A percentile compares a stretch with the other conserved stretches of the same genome.
Evolutionary conservation across 305 asterid species (phyloP).

Genomic region (Fraxinus sp.): DNA sequence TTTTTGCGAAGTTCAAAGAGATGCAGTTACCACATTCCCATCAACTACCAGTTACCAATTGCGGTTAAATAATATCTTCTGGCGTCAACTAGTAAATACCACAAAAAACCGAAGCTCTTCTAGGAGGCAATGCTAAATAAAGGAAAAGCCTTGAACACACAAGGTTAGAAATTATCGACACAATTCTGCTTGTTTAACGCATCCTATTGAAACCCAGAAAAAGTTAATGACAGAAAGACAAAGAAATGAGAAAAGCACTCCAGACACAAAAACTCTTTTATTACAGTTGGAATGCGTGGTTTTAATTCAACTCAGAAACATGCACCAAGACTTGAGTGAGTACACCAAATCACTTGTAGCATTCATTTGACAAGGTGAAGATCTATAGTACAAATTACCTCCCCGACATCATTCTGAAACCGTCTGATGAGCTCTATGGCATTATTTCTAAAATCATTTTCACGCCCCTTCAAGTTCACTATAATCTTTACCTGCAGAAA

Average conservation of each 20-base stretch:
- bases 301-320: not conserved
- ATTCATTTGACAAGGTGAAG: not conserved
- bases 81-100: not conserved
- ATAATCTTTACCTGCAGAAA: constrained; percentile 78
- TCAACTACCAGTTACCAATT: not conserved
- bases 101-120: not conserved
- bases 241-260: not conserved
- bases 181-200: not conserved
- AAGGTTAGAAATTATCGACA: not conserved
- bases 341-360: not conserved
- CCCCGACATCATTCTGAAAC: constrained; percentile 80
- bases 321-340: not conserved
- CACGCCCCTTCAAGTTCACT: constrained; percentile 91
- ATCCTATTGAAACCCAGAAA: not conserved
- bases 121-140: not conserved
- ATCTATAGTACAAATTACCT: constrained; percentile 46
- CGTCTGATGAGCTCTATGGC: constrained; percentile 85
- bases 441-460: constrained; percentile 77
- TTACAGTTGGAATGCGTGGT: not conserved
- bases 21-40: not conserved
- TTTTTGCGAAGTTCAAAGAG: not conserved
- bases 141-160: not conserved
- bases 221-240: not conserved
- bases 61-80: not conserved
- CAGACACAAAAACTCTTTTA: not conserved